Evolutionary conservation across 805 yeast species (phyloP), one percentile per base, ranked within the genome.

Genomic region (Maudiozyma turicensis): DNA sequence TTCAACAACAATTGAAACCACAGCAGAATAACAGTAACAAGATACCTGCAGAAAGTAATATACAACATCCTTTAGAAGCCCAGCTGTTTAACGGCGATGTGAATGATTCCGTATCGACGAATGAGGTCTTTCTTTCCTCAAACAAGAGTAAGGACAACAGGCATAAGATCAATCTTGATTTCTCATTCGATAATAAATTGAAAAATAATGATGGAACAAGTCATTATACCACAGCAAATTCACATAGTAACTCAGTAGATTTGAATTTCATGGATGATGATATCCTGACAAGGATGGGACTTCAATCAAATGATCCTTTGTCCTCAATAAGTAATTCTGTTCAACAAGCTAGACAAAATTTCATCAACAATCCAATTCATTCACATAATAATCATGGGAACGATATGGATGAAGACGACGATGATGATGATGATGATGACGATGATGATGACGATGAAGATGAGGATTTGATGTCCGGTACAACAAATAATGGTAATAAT

Each of bases 21-120:
- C 43, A 40, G 28, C 11, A 20, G 11, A 39, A 20, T 7, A 28
- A 32, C 9, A 28, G 3, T 13, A 5, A 26, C 13, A 8, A 8
- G 30, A 26, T n/a, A 4, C 29, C 32, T 11, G 15, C 15, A 31
- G 11, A 15, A 20, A 40, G 8, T 29, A 35, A 4, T 11, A 11
- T 8, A 9, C 38, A 9, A 20, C 37, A 34, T 10, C 9, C 39
- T 30, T 20, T 31, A 13, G 28, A 31, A 8, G 28, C 43, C 8
- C 47, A 44, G 35, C 15, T 48, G 42, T 48, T 20, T 28, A 48
- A 48, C 28, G 48, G 51, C 3, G 42, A 77, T 59, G 71, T 79
- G 45, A 80, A 86, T 72, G 96, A 88, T 59, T 86, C 95, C 0
- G 97, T 90, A 4, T 81, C 93, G 9, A 90, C 97, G 8, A 89